Evolutionary conservation across 1,284 basidiomycete genomes (phyloP), one percentile per base, ranked within the genome.

Genomic region (Cutaneotrichosporon daszewskae): DNA sequence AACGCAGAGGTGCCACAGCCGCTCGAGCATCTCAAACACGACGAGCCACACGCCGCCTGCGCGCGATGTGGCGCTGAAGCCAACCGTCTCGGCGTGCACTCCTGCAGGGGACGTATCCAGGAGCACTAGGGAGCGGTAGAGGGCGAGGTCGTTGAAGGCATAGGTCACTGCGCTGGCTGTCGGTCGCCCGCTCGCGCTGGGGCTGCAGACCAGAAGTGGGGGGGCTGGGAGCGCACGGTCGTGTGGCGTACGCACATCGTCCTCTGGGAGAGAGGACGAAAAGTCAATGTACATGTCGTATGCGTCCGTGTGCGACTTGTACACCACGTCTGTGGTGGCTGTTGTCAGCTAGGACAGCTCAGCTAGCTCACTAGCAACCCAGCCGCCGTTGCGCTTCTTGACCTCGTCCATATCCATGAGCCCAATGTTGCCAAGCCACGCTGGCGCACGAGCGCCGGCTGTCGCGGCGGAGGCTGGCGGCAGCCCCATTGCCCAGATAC

Each of bases 241-340:
- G 33, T 40, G 45, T 2, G 50, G 46, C 3, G 43, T 28, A 13
- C 50, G 50, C 17, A 49, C 40, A 22, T 50, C 48, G 17, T 37
- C 13, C 37, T 37, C 20, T 37, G 47, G 33, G 37, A 51, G 18
- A 2, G 47, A 54, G 11, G 44, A 36, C 12, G 64, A 64, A n/a
- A 69, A 52, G 51, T 69, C 66, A 37, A 69, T 53, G 43, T 62
- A 64, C 34, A 69, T 39, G 47, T 69, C 66, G 51, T 62, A 69
- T 3, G 51, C 49, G 25, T 46, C 49, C 8, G 58, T 51, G 43
- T 69, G 64, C 1, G 58, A 58, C 43, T 55, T 53, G 45, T 56
- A 66, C 26, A 69, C 64, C 19, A 59, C 54, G 40, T 69, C 66
- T 18, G 60, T 62, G 0, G 66, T 69, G 3, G 62, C 66, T 68